phyloP scores from a whole-genome alignment of 768 basidiomycete species.

The Tubosaeta sp. region DNA sequence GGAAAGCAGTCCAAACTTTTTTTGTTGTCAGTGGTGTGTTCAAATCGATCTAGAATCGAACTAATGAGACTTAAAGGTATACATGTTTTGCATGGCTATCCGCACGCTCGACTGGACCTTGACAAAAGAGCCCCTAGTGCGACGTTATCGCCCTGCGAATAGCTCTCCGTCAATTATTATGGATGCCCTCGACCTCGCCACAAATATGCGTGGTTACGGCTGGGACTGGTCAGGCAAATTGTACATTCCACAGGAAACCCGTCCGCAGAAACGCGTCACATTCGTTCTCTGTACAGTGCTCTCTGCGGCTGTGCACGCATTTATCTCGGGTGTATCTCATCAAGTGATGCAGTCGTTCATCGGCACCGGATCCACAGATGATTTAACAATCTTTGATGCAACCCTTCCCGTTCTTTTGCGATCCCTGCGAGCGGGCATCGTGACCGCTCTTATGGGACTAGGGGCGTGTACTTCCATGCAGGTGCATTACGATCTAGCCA shows the following conservation, averaged over 20 bases:
- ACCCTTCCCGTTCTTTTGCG: no score
- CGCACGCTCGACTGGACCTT: constrained; percentile 8
- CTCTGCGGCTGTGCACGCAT: constrained; percentile 33
- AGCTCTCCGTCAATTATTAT: neutral
- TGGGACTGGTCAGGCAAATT: constrained; percentile 52
- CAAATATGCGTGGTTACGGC: constrained; percentile 53
- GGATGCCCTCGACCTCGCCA: constrained; percentile 48
- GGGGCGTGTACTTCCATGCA: no score
- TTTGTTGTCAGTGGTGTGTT: constrained; percentile 10
- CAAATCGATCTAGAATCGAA: no score
- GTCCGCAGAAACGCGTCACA: constrained; percentile 33
- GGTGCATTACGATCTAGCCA: no score
- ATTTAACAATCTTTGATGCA: constrained; percentile 14
- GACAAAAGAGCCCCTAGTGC: no score
- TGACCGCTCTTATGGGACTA: constrained; percentile 30
- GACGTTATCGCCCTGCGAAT: neutral
- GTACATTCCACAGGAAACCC: constrained; percentile 34
- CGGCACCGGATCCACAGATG: constrained; percentile 23
- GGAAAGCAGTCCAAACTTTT: constrained; percentile 2
- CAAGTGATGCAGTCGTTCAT: constrained; percentile 43
- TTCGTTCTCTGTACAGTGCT: constrained; percentile 37
- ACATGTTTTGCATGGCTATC: constrained; percentile 2
- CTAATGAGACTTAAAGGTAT: neutral
- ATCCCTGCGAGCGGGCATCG: constrained; percentile 19
- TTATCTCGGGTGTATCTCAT: constrained; percentile 45